These are phyloP conservation scores for Gracilaria domingensis DNA, from an alignment of 23 red algal genomes.

Conservation along the genomic window DNA sequence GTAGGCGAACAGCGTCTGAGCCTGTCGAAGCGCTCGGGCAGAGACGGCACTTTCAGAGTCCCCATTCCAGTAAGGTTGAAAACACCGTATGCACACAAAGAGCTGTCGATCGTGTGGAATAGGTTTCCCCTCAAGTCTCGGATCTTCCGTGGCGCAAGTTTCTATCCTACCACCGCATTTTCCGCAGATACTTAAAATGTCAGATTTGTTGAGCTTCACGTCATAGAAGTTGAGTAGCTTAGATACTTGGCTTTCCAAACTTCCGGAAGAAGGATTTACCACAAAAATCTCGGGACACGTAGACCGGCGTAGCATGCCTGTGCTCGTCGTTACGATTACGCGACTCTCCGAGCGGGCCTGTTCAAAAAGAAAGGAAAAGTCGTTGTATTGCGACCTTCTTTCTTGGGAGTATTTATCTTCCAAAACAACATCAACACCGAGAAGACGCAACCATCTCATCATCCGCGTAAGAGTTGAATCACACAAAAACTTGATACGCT, in stretches of 20 bases:
- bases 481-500: constrained; percentile 33
- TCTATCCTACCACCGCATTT: constrained; percentile 55
- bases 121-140: constrained; percentile 28
- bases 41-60: constrained; percentile 35
- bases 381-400: constrained; percentile 40
- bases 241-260: constrained; percentile 31
- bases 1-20: constrained; percentile 22
- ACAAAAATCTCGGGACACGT: constrained; percentile 52
- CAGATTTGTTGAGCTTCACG: constrained; percentile 30
- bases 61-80: constrained; percentile 50
- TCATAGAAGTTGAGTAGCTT: constrained; percentile 47
- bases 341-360: constrained; percentile 24
- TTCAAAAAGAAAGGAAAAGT: constrained; percentile 30
- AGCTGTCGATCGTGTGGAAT: constrained; percentile 45
- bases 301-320: not conserved
- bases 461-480: constrained; percentile 30
- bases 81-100: constrained; percentile 26
- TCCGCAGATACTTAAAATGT: constrained; percentile 38
- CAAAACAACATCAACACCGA: constrained; percentile 35
- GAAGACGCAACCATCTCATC: constrained; percentile 41
- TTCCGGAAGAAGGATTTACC: constrained; percentile 20
- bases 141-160: not conserved
- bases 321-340: constrained; percentile 49
- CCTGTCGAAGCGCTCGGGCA: constrained; percentile 4
- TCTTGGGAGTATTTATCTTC: constrained; percentile 24